Conservation (phyloP, 805 yeast genomes). For the Lachancea quebecensis region DNA sequence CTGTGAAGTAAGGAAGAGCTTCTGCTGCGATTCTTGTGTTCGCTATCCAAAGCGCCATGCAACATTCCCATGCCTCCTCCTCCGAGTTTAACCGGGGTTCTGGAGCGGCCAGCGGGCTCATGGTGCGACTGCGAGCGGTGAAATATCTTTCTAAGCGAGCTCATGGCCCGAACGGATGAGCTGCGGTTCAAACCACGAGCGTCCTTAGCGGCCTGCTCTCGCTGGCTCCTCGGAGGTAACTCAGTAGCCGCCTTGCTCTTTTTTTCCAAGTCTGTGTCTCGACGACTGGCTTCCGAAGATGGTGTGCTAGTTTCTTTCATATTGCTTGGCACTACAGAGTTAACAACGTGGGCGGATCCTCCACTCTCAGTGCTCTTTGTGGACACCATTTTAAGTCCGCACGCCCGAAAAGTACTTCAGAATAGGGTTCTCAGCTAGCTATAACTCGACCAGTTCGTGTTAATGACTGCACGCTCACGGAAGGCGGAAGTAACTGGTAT, state of each 20-base stretch:
- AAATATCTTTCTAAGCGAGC: constrained; percentile 10
- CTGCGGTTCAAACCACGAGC: constrained; percentile 4
- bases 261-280: not conserved
- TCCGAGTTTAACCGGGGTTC: not conserved
- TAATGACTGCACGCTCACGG: no score
- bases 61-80: not conserved
- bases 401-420: no score
- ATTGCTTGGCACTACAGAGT: constrained; percentile 7
- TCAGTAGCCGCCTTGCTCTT: not conserved
- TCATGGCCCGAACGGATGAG: constrained; percentile 6
- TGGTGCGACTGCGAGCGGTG: constrained; percentile 12
- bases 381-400: no score
- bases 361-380: not conserved
- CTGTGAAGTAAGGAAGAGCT: constrained; percentile 21
- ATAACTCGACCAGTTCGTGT: no score
- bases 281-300: not conserved
- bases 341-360: constrained; percentile 8
- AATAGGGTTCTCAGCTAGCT: no score
- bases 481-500: no score
- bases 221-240: not conserved
- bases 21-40: constrained; percentile 13
- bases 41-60: not conserved
- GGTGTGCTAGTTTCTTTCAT: not conserved
- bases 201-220: constrained; percentile 1
- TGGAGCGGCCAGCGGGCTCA: constrained; percentile 1